A percentile compares a stretch with the other conserved stretches of the same genome.
These are phyloP conservation scores for Mortierella sp. DNA, from an alignment of 371 early-diverging fungal species.

Conservation along the genomic window DNA sequence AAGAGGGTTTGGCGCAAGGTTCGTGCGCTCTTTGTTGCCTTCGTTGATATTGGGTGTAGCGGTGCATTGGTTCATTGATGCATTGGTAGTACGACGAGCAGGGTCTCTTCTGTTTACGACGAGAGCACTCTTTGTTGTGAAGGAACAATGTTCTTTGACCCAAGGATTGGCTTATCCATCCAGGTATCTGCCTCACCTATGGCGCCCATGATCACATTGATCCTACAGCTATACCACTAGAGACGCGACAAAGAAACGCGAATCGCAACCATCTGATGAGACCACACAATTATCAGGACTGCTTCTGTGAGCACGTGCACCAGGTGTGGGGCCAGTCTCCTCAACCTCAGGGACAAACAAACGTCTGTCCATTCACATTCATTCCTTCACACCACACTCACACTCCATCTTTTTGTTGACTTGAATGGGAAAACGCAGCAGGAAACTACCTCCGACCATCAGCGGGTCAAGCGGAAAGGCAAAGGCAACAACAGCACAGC, in stretches of 20 bases:
- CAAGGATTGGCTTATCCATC: no score
- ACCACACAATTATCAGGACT: not conserved
- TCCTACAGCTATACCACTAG: no score
- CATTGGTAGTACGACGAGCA: not conserved
- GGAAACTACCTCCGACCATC: constrained; percentile 13
- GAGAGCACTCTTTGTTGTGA: not conserved
- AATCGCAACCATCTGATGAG: no score
- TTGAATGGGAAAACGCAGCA: constrained; percentile 16
- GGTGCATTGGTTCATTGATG: not conserved
- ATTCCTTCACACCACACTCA: not conserved
- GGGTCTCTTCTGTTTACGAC: not conserved
- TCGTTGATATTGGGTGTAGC: not conserved
- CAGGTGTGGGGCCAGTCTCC: not conserved
- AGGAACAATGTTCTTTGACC: no score
- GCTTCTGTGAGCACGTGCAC: not conserved
- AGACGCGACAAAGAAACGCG: no score
- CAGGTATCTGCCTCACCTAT: no score
- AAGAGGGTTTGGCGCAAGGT: constrained; percentile 7
- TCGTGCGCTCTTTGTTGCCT: not conserved
- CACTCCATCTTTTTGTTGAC: not conserved
- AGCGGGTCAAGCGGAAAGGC: not conserved
- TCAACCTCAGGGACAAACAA: not conserved
- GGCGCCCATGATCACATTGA: no score
- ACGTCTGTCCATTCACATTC: not conserved
- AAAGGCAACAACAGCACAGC: not conserved